phyloP scores from a whole-genome alignment of 495 filamentous ascomycete species.

The Daldinia vernicosa region DNA sequence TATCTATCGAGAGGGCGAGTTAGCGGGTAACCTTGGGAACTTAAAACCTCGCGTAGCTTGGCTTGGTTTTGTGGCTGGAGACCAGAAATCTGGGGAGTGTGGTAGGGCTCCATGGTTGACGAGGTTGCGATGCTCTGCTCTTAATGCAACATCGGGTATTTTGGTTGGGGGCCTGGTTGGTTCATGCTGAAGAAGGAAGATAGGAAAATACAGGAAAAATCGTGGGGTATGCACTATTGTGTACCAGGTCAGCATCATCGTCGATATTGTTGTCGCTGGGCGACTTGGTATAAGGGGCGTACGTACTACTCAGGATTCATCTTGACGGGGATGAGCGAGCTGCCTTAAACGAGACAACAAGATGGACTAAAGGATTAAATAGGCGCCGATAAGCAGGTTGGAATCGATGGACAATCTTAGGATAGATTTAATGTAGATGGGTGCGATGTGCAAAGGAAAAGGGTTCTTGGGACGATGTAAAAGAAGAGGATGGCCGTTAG shows the following conservation, averaged over 20 bases:
- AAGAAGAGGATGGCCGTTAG: slow-evolving; percentile 12
- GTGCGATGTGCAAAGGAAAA: slow-evolving; percentile 11
- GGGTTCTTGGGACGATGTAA: slow-evolving; percentile 27
- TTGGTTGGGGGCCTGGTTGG: slow-evolving; percentile 7
- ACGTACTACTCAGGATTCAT: slow-evolving; percentile 98
- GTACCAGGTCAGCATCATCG: slow-evolving; percentile 26
- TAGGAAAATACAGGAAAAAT: slow-evolving; percentile 7
- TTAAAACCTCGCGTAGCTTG: slow-evolving; percentile 37
- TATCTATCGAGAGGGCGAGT: slow-evolving; percentile 70
- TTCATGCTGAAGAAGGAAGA: slow-evolving; percentile 10
- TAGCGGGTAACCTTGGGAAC: slow-evolving; percentile 24
- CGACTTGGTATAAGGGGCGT: slow-evolving; percentile 29
- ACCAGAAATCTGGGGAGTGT: slow-evolving; percentile 7
- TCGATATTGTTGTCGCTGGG: slow-evolving; percentile 30
- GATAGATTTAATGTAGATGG: slow-evolving; percentile 25
- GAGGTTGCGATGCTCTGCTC: slow-evolving; percentile 20
- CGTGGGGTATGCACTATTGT: slow-evolving; percentile 45
- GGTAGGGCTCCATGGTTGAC: slow-evolving; percentile 33
- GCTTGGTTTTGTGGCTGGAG: slow-evolving; percentile 33
- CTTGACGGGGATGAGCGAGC: slow-evolving; percentile 53
- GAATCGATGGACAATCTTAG: slow-evolving; percentile 9
- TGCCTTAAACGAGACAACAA: slow-evolving; percentile 33
- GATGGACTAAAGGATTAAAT: slow-evolving; percentile 18
- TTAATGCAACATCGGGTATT: background rate
- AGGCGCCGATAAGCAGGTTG: slow-evolving; percentile 22